Evolutionary conservation across 345 rosid genomes (phyloP).

Genomic region (Populus alba): DNA sequence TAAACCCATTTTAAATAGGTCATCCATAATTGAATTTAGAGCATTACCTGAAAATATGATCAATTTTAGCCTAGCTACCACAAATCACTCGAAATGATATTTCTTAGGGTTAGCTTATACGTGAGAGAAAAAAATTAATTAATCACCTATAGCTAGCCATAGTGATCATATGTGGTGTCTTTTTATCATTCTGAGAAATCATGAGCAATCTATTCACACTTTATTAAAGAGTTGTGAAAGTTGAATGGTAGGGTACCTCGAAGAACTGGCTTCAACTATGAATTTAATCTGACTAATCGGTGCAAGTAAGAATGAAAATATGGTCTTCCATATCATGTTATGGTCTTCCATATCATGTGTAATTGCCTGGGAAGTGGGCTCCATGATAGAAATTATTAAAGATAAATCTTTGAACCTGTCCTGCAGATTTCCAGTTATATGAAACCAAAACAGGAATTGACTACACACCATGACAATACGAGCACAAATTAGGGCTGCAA

Average conservation of each 20-base stretch:
- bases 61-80: too few species aligned
- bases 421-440: neutral
- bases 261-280: too few species aligned
- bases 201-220: neutral
- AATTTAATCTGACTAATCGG: neutral
- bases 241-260: too few species aligned
- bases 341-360: neutral
- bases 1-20: too few species aligned
- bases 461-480: neutral
- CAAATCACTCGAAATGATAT: too few species aligned
- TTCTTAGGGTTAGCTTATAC: too few species aligned
- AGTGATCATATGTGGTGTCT: too few species aligned
- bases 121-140: too few species aligned
- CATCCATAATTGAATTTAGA: too few species aligned
- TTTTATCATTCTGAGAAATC: neutral
- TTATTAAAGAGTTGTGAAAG: neutral
- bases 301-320: neutral
- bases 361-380: neutral
- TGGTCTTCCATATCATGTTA: neutral
- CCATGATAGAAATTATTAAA: constrained; percentile 1
- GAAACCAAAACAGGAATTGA: constrained; percentile 8
- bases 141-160: too few species aligned
- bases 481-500: neutral
- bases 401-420: neutral
- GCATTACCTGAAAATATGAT: too few species aligned